Evolutionary conservation across 164 flowering plant species (phyloP), one percentile per base, ranked within the genome.

Genomic region (Litsea cubeba): DNA sequence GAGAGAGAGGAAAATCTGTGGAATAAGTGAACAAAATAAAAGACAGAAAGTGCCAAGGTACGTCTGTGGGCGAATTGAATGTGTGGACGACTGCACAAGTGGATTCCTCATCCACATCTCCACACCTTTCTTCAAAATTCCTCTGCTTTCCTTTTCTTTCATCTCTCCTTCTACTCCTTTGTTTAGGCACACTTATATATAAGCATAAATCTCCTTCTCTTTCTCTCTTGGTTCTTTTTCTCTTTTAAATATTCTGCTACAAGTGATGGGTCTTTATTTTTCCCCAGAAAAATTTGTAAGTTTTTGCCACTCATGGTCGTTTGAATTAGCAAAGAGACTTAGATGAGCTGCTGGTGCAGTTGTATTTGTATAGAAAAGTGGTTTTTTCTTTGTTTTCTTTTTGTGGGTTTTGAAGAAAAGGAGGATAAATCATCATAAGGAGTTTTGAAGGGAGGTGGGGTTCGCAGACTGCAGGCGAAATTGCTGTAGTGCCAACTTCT

Each of bases 1-100:
- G 46, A 8, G 46, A 40, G 46, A 40, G 46, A 40, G 46, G 46
- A 40, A 40, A 40, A 40, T 40, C 11, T 40, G 10, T 40, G 10
- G 46, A 40, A 40, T 40, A 75, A 74, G 40, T 72, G 40, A 84
- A 76, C 80, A 76, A 68, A 79, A 77, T 81, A 81, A 76, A 84
- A 80, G 84, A 84, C 85, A 84, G 83, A 82, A 80, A 81, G 82
- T 74, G 81, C 68, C 50, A 75, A 78, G 82, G 65, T n/a, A 69
- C 50, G 72, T 78, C 79, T 63, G 67, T 74, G 65, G 10, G 77
- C 60, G 46, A 7, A 24, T 79, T 69, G 80, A 79, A 76, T 72
- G 78, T 40, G 76, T 79, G 71, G 82, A 76, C 71, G 76, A 79
- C 54, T 76, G 14, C 80, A 72, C 25, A 32, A 70, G 46, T 40